Conservation (phyloP, 345 rosid species). For the Hirschfeldia incana region DNA sequence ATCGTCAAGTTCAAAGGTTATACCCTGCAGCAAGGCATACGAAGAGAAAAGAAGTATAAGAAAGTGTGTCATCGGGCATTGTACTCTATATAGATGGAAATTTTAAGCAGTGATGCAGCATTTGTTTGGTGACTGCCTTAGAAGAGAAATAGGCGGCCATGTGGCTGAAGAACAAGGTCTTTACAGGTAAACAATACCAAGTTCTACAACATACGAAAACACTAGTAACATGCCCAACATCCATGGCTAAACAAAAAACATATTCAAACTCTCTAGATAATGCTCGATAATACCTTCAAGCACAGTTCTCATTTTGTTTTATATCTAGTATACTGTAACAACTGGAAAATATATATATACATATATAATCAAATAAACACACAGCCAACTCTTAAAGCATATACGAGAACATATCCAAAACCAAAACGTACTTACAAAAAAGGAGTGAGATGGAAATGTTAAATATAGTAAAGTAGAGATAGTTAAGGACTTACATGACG, state of each 20-base stretch:
- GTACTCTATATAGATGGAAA: neutral
- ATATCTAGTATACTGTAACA: neutral
- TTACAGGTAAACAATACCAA: conserved; percentile 1
- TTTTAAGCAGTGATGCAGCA: conserved; percentile 18
- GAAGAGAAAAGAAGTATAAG: conserved; percentile 11
- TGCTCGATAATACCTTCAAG: conserved; percentile 11
- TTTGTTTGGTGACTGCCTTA: conserved; percentile 3
- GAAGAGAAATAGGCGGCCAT: neutral
- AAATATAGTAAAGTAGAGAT: neutral
- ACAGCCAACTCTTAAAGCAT: conserved; percentile 1
- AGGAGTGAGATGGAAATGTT: neutral
- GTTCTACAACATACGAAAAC: neutral
- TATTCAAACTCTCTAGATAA: conserved; percentile 6
- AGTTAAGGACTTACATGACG: conserved; percentile 71
- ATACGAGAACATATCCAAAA: conserved; percentile 11
- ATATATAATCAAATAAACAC: neutral
- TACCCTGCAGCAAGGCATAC: conserved; percentile 53
- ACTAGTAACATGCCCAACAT: neutral
- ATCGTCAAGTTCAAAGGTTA: conserved; percentile 71
- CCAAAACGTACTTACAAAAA: conserved; percentile 1
- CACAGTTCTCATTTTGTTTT: neutral
- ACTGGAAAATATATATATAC: neutral
- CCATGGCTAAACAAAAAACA: conserved; percentile 7
- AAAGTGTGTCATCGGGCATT: neutral
- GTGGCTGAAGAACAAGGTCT: conserved; percentile 20